phyloP scores from a whole-genome alignment of 148 eudicot genomes.

The Polygonum aviculare region DNA sequence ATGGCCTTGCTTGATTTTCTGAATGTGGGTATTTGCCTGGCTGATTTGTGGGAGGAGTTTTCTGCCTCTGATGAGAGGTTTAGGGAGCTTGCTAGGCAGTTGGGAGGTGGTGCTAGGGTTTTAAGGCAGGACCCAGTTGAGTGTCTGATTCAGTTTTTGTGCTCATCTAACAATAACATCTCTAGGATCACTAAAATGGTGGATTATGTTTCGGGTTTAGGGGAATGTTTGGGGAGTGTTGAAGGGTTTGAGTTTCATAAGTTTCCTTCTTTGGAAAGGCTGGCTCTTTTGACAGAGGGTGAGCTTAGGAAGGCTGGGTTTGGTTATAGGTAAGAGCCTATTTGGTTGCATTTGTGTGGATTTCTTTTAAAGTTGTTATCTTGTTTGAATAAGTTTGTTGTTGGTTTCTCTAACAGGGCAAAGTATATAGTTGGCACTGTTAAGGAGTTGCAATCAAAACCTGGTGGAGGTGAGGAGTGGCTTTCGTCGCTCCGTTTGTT shows the following conservation, averaged over 20 bases:
- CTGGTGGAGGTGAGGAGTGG: constrained; percentile 79
- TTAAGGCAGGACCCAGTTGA: constrained; percentile 91
- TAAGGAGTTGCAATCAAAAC: constrained; percentile 58
- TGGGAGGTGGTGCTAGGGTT: constrained; percentile 90
- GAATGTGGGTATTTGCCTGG: constrained; percentile 55
- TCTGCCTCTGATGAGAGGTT: constrained; percentile 57
- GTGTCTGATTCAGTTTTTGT: constrained; percentile 77
- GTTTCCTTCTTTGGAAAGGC: constrained; percentile 55
- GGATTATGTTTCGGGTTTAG: constrained; percentile 61
- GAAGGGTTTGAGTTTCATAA: constrained; percentile 54
- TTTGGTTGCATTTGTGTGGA: constrained; percentile 2
- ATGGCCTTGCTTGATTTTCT: constrained; percentile 60
- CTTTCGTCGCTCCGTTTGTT: constrained; percentile 66
- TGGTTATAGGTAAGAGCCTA: constrained; percentile 56
- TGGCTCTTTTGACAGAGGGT: constrained; percentile 54
- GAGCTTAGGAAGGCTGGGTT: constrained; percentile 85
- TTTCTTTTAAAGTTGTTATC: background rate
- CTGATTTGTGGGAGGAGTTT: constrained; percentile 62
- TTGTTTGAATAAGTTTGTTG: background rate
- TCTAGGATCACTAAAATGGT: constrained; percentile 85
- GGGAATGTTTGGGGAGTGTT: constrained; percentile 55
- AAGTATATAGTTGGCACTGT: constrained; percentile 77
- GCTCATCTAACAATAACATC: constrained; percentile 84
- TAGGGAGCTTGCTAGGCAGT: constrained; percentile 41
- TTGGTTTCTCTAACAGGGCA: constrained; percentile 46